Percentiles rank a stretch among this genome's conserved stretches.
These are phyloP conservation scores for Fusarium abutilonis DNA, from an alignment of 2,329 filamentous ascomycete species.

Conservation along the genomic window DNA sequence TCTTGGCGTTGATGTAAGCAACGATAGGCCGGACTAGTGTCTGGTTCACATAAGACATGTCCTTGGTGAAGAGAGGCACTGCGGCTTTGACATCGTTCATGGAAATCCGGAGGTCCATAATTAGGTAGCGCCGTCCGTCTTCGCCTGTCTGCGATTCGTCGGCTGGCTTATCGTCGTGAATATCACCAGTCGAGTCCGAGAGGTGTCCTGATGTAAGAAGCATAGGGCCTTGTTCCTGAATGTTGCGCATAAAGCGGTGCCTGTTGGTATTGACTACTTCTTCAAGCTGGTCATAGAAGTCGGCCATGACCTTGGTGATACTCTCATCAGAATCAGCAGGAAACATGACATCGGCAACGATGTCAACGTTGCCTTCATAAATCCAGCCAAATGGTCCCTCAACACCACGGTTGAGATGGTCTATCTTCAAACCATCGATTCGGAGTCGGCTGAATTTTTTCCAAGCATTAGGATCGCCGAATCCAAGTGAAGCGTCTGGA, in stretches of 20 bases:
- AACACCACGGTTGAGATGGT: constrained; percentile 93
- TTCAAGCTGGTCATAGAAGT: constrained; percentile 96
- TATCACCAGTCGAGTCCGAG: constrained; percentile 44
- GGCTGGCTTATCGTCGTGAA: constrained; percentile 12
- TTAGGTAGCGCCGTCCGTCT: constrained; percentile 80
- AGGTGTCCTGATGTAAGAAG: constrained; percentile 49
- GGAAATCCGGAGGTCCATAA: constrained; percentile 95
- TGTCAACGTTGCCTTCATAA: constrained; percentile 95
- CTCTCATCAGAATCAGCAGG: constrained; percentile 88
- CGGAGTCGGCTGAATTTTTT: constrained; percentile 94
- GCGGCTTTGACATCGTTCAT: constrained; percentile 94
- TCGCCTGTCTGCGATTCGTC: constrained; percentile 42
- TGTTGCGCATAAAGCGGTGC: constrained; percentile 68
- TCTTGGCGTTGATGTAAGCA: constrained; percentile 95
- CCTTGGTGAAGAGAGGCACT: constrained; percentile 89
- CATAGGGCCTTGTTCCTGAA: constrained; percentile 43
- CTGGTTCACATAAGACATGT: constrained; percentile 96
- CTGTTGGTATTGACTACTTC: constrained; percentile 86
- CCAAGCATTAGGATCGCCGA: constrained; percentile 78
- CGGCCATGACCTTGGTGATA: constrained; percentile 92
- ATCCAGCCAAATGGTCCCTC: constrained; percentile 98
- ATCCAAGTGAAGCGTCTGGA: constrained; percentile 62
- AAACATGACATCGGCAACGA: constrained; percentile 94
- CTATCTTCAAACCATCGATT: constrained; percentile 93
- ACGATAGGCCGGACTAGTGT: constrained; percentile 95